Base-by-base conservation (phyloP, 2,329 filamentous ascomycete genomes). In the Periconia sp. region DNA sequence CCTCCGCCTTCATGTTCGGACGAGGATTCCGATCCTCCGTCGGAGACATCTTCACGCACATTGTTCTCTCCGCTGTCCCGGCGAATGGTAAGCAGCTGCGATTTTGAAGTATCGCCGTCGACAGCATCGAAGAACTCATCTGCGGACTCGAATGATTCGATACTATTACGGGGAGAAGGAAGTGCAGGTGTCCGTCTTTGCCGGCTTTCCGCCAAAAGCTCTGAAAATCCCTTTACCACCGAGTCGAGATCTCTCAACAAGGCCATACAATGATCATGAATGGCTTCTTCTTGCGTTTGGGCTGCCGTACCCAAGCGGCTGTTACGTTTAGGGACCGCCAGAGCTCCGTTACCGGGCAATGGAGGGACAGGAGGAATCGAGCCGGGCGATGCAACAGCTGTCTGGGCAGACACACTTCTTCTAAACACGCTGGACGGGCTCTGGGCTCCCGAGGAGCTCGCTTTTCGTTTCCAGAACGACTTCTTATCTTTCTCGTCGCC, bases 111-210 rank as follows among this genome's bases (percentile, higher is more conserved):
- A 27, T 70, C 73, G 15, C 61, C 86, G 48, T 85, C 88, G 65
- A 62, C 86, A 1, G 94, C 94, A 71, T 99, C 94, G 64, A 97
- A 99, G 75, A 97, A 99, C 70, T 97, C 93, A 52, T 96, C 90
- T 2, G 84, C 84, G 1, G 90, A 88, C 43, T 66, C 69, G 30
- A 87, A 82, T 0, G 92, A 96, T 57, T 96, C 92, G 50, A 95
- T 84, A 66, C 92, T 96, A 65, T 82, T 80, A 37, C 85, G 78
- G 11, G 83, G 81, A 14, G 62, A 64, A 19, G 60, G 50, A 44
- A 85, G 80, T 18, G 75, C 64, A 6, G 86, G 80, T 13, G 76
- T 72, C 6, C 92, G 85, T 47, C 92, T 83, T 40, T 89, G 85
- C 72, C 94, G 96, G 75, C 87, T 95, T 66, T 89, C 89, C 8